These are phyloP conservation scores for Leishmania tropica DNA, from an alignment of 208 protist species.

Conservation along the genomic window DNA sequence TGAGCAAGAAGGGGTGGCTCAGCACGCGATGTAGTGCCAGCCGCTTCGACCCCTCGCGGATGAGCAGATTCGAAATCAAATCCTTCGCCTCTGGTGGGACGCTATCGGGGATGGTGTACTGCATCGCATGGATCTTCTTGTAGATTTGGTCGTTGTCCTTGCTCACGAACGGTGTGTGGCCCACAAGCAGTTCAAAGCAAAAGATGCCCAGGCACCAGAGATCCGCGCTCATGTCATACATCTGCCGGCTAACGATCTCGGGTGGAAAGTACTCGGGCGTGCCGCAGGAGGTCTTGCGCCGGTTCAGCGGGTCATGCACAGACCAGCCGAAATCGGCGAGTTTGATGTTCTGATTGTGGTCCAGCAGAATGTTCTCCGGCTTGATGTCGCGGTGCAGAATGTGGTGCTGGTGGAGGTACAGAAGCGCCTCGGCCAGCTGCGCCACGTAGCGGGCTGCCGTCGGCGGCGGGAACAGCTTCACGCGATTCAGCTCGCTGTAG, in stretches of 20 bases:
- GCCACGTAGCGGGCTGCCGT: constrained; percentile 92
- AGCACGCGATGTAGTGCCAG: constrained; percentile 85
- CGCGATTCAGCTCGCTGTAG: constrained; percentile 96
- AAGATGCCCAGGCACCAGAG: constrained; percentile 98
- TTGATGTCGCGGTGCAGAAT: constrained; percentile 98
- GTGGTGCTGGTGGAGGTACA: constrained; percentile 97
- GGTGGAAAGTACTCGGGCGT: constrained; percentile 99
- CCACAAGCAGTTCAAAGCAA: constrained; percentile 97
- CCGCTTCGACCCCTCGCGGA: constrained; percentile 71
- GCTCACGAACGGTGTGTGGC: constrained; percentile 94
- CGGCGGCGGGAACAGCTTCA: constrained; percentile 84
- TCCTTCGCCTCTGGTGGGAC: constrained; percentile 90
- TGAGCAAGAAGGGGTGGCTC: constrained; percentile 85
- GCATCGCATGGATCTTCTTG: constrained; percentile 91
- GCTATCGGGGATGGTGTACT: constrained; percentile 86
- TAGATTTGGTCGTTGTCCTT: constrained; percentile 89
- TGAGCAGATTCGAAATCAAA: constrained; percentile 80
- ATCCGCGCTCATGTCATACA: constrained; percentile 93
- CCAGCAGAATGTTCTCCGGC: constrained; percentile 93
- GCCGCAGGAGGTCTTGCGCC: constrained; percentile 95
- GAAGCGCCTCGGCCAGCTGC: constrained; percentile 94
- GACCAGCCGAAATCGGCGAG: constrained; percentile 99
- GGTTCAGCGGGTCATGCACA: constrained; percentile 95
- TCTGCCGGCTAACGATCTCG: constrained; percentile 96
- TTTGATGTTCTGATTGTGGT: constrained; percentile 96